Conservation (phyloP, 1,284 basidiomycete genomes). For the Pseudozyma pruni region DNA sequence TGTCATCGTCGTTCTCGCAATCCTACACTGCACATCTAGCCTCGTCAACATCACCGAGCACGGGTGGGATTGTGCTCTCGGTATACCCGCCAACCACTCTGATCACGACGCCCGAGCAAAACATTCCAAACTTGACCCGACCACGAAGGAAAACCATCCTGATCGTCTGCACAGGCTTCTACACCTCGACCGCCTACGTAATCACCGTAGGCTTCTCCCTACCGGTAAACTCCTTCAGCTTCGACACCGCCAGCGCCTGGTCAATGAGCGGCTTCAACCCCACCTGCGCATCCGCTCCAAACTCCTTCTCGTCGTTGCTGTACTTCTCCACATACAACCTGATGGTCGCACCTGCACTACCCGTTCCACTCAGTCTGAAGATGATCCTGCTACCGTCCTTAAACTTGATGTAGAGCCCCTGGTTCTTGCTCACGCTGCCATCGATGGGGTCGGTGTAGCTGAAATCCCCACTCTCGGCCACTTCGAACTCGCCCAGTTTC, state of each 20-base stretch:
- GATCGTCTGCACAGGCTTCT: too few relatives aligned
- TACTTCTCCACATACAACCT: constrained; percentile 76
- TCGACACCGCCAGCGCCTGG: constrained; percentile 82
- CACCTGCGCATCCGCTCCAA: constrained; percentile 81
- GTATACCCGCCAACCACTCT: too few relatives aligned
- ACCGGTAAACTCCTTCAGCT: constrained; percentile 87
- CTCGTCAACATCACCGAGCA: too few relatives aligned
- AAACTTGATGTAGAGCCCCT: constrained; percentile 93
- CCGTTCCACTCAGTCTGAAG: constrained; percentile 94
- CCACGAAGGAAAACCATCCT: neutral
- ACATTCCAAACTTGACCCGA: neutral
- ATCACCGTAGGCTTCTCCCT: constrained; percentile 94
- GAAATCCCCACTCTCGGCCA: constrained; percentile 85
- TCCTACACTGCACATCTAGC: too few relatives aligned
- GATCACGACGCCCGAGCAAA: too few relatives aligned
- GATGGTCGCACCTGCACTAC: constrained; percentile 89
- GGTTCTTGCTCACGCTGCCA: constrained; percentile 89
- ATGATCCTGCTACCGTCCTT: constrained; percentile 91
- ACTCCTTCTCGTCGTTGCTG: constrained; percentile 81
- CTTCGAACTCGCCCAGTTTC: constrained; percentile 76
- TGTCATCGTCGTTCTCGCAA: too few relatives aligned
- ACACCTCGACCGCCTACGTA: too few relatives aligned
- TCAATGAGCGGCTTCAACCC: constrained; percentile 95
- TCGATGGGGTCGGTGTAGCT: constrained; percentile 98
- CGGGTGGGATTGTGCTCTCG: too few relatives aligned